Conservation (phyloP, 2,329 filamentous ascomycete species). For the Diaporthe vexans region DNA sequence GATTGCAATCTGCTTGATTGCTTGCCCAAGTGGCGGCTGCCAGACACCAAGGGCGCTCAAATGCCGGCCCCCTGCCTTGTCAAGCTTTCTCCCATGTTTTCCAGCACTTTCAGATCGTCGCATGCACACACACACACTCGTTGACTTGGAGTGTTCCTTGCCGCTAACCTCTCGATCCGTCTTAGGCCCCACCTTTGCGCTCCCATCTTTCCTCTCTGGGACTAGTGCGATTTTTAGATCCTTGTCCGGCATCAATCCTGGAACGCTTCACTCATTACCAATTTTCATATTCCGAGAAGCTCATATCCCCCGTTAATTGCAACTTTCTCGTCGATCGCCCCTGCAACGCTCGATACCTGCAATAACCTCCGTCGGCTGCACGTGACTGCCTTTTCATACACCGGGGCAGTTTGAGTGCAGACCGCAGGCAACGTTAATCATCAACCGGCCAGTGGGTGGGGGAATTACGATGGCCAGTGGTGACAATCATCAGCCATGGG, state of each 20-base stretch:
- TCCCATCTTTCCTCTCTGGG: constrained; percentile 5
- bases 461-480: constrained; percentile 36
- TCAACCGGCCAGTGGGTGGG: not conserved
- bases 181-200: constrained; percentile 25
- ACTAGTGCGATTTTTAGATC: constrained; percentile 28
- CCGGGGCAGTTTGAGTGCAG: not conserved
- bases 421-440: not conserved
- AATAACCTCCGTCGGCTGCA: not conserved
- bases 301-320: constrained; percentile 28
- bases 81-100: constrained; percentile 15
- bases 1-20: constrained; percentile 7
- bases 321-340: not conserved
- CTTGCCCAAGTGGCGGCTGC: constrained; percentile 15
- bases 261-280: not conserved
- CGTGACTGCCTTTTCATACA: constrained; percentile 25
- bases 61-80: constrained; percentile 11
- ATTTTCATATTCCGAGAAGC: not conserved
- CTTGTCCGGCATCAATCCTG: not conserved
- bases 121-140: constrained; percentile 10
- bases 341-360: constrained; percentile 9
- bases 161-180: constrained; percentile 36
- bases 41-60: not conserved
- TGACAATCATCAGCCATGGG: constrained; percentile 41
- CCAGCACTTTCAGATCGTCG: constrained; percentile 31
- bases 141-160: constrained; percentile 24